Conservation (phyloP, 2,329 filamentous ascomycete genomes). For the Botrytis hyacinthi region DNA sequence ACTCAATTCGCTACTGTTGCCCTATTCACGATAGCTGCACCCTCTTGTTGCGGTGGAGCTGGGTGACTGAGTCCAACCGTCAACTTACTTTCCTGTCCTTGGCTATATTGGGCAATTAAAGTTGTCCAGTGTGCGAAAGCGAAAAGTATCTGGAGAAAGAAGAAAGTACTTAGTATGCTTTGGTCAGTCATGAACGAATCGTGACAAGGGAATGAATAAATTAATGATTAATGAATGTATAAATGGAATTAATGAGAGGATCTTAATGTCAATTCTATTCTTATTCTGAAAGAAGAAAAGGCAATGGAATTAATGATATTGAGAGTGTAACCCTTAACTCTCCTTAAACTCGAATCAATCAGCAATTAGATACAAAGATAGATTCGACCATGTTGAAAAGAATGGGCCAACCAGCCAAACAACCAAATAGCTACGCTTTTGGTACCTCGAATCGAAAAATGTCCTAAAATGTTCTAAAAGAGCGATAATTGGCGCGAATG, state of each 20-base stretch:
- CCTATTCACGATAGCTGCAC: neutral
- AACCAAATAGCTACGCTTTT: neutral
- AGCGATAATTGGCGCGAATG: neutral
- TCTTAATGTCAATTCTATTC: neutral
- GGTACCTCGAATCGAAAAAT: neutral
- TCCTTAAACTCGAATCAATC: neutral
- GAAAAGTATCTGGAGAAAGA: neutral
- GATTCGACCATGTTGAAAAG: neutral
- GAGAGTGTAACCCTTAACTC: neutral
- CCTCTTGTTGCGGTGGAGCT: no score
- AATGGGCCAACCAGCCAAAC: neutral
- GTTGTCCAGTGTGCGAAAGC: neutral
- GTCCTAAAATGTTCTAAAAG: neutral
- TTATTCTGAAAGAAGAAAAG: neutral
- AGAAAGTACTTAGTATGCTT: neutral
- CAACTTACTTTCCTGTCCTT: no score
- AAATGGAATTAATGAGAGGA: neutral
- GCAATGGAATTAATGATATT: neutral
- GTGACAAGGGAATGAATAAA: neutral
- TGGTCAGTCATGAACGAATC: neutral
- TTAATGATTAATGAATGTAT: neutral
- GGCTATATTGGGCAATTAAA: no score
- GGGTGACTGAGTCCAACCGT: no score
- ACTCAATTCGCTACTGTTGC: neutral
- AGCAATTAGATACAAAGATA: neutral